Evolutionary conservation across 495 filamentous ascomycete species (phyloP).

Genomic region (Neurospora terricola): DNA sequence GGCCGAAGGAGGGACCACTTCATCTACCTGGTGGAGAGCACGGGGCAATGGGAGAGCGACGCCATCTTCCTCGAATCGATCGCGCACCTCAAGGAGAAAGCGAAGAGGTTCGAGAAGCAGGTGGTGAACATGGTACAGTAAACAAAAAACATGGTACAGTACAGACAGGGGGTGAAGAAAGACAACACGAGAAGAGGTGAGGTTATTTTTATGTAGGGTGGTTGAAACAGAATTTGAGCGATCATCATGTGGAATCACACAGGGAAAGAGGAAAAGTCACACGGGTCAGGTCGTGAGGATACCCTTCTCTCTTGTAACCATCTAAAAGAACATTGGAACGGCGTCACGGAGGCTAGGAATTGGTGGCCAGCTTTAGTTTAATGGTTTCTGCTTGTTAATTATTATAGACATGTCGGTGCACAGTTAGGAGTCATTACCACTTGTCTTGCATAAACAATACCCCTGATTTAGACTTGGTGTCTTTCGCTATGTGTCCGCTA

Average conservation of each 20-base stretch:
- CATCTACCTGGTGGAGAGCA: conserved; percentile 91
- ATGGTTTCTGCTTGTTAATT: neutral
- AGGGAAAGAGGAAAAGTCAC: neutral
- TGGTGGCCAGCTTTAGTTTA: conserved; percentile 5
- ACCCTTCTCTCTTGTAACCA: conserved; percentile 6
- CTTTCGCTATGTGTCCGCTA: neutral
- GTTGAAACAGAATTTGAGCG: neutral
- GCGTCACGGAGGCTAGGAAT: conserved; percentile 16
- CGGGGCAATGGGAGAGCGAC: conserved; percentile 86
- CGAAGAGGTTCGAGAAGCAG: conserved; percentile 31
- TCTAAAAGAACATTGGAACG: conserved; percentile 13
- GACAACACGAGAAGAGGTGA: neutral
- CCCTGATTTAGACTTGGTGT: neutral
- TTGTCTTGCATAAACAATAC: neutral
- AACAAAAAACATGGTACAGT: conserved; percentile 33
- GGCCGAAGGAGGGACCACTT: conserved; percentile 90
- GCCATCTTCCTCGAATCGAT: conserved; percentile 83
- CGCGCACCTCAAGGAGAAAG: conserved; percentile 71
- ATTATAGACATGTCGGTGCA: neutral
- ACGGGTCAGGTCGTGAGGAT: conserved; percentile 3
- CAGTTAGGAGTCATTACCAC: neutral
- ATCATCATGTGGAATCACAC: neutral
- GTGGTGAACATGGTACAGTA: conserved; percentile 39
- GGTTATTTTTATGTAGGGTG: neutral
- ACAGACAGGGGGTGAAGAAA: neutral